Base-by-base conservation (phyloP, 2,329 filamentous ascomycete species). In the Alternaria solani region DNA sequence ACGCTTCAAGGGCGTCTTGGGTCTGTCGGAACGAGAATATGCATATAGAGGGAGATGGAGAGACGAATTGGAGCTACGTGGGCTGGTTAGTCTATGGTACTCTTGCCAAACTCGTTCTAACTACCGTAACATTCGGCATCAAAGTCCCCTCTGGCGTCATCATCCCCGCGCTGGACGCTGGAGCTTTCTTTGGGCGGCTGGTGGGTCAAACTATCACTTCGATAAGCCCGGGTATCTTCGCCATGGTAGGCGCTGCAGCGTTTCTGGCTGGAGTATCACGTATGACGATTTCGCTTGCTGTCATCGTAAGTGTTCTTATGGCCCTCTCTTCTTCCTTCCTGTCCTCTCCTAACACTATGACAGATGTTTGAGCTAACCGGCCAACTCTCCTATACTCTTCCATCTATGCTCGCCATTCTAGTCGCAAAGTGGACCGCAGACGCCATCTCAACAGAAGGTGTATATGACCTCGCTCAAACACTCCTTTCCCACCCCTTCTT, bases 61-160 rank as follows among this genome's bases (percentile, higher is more conserved):
- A 41, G 18, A 56, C 59, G 6, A 79, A 78, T 41, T 74, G 75
- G 60, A 43, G 51, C 5, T 88, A 87, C 62, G 78, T 85, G 49
- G 80, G 78, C 32, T 87, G 79, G 78, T 78, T 88, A 4, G 66
- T 83, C 6, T 83, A 86, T 64, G 86, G 85, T 4, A 85, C 83
- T 1, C 62, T 86, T 2, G 80, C 82, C 20, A 88, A 88, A 71
- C 79, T 88, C 3, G 61, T 86, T 16, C 79, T 88, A 8, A 88
- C 84, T 1, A 86, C 83, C 62, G 81, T 88, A 39, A 88, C 86
- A 0, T 87, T 87, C 63, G 86, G 86, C 14, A 82, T 83, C 73
- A 88, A 88, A 75, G 85, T 88, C 1, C 86, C 86, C 1, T 85
- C 83, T 0, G 86, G 86, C 1, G 84, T 88, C 57, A 88, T 88